Conservation (phyloP, 352 stramenopile genomes). For the Globisporangium alternatum region DNA sequence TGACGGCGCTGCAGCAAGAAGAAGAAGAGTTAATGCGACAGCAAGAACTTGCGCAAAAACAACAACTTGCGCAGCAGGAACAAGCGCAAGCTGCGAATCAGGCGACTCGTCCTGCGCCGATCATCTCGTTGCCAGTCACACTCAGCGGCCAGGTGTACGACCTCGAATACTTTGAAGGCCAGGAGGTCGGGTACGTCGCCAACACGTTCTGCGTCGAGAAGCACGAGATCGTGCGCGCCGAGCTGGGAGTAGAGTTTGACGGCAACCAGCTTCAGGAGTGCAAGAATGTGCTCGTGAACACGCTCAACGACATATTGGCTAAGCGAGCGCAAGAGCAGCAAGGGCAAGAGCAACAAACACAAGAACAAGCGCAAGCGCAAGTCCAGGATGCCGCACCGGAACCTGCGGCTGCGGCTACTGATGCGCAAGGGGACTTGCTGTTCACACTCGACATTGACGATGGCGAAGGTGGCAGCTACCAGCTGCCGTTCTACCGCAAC, state of each 20-base stretch:
- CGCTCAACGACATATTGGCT: constrained; percentile 11
- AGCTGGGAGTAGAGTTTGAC: constrained; percentile 54
- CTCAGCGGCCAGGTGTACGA: constrained; percentile 50
- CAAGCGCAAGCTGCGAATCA: constrained; percentile 10
- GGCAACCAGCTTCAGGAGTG: constrained; percentile 59
- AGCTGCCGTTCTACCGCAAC: constrained; percentile 49
- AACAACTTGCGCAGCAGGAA: not conserved
- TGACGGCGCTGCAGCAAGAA: constrained; percentile 21
- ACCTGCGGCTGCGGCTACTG: constrained; percentile 8
- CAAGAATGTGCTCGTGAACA: constrained; percentile 45
- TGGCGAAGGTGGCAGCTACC: constrained; percentile 34
- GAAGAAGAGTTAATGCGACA: constrained; percentile 18
- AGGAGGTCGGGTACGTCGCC: constrained; percentile 51
- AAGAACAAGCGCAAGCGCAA: not conserved
- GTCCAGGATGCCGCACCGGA: not conserved
- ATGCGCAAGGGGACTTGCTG: constrained; percentile 33
- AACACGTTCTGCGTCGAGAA: constrained; percentile 77
- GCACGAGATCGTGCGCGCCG: constrained; percentile 46
- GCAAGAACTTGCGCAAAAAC: not conserved
- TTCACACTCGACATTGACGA: constrained; percentile 76
- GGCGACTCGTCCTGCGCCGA: constrained; percentile 17
- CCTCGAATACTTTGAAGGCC: constrained; percentile 64
- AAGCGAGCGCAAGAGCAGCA: constrained; percentile 21
- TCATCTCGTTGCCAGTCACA: constrained; percentile 61
- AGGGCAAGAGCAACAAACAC: constrained; percentile 9